Percentiles rank a stretch among this genome's conserved stretches.
Evolutionary conservation across 2,329 filamentous ascomycete species (phyloP).

Genomic region (Diaporthe ilicicola): DNA sequence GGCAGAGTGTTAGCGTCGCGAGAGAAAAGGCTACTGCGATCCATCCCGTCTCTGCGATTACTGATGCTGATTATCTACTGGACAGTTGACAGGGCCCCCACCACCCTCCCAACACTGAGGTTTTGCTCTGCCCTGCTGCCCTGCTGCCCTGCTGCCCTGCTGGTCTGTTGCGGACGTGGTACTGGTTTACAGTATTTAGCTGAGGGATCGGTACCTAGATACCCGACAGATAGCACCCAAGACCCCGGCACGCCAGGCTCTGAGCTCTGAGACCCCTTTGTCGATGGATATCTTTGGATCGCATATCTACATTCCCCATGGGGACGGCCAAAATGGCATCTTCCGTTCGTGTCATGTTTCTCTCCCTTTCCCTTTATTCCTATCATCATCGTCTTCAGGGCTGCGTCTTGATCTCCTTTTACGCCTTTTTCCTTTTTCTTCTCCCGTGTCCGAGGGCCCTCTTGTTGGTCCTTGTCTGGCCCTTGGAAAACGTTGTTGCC

Average conservation of each 20-base stretch:
- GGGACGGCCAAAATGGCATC: slow-evolving; percentile 15
- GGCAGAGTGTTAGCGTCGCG: not conserved
- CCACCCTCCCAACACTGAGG: not conserved
- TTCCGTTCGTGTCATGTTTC: not conserved
- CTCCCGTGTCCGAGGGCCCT: not conserved
- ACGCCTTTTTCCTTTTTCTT: not conserved
- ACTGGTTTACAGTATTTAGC: too few species aligned
- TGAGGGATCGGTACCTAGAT: not conserved
- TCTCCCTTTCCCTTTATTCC: not conserved
- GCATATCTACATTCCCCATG: slow-evolving; percentile 15
- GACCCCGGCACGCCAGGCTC: not conserved
- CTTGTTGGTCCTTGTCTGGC: not conserved
- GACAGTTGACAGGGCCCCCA: not conserved
- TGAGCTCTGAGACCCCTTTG: slow-evolving; percentile 8
- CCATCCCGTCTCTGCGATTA: slow-evolving; percentile 5
- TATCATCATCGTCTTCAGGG: not conserved
- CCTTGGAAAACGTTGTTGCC: not conserved
- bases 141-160: not conserved
- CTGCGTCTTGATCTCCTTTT: too few species aligned
- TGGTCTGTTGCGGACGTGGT: not conserved
- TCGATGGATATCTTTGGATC: slow-evolving; percentile 17
- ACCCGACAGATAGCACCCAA: not conserved
- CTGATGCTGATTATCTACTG: not conserved
- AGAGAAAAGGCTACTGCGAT: slow-evolving; percentile 2
- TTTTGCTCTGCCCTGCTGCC: not conserved